Conservation (phyloP, 768 basidiomycete genomes). For the Tylopilus subfusipes region DNA sequence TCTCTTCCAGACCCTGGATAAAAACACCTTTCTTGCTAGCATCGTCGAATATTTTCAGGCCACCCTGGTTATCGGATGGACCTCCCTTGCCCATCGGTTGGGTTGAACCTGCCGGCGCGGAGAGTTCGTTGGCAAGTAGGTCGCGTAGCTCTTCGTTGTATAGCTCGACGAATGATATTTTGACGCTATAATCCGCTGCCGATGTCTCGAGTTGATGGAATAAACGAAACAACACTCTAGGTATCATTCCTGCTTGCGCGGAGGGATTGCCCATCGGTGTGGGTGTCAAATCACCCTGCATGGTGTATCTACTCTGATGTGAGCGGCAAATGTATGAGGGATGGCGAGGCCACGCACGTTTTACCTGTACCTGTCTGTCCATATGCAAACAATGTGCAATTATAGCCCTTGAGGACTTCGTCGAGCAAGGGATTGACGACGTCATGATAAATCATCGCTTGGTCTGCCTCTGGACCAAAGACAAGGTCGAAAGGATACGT, state of each 20-base stretch:
- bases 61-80: constrained; percentile 49
- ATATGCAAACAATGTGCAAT: constrained; percentile 96
- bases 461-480: constrained; percentile 96
- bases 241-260: constrained; percentile 90
- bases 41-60: constrained; percentile 93
- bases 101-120: constrained; percentile 57
- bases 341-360: constrained; percentile 60
- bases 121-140: constrained; percentile 76
- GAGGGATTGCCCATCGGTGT: constrained; percentile 88
- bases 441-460: constrained; percentile 88
- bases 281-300: constrained; percentile 90
- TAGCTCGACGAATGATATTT: constrained; percentile 89
- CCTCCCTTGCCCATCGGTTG: constrained; percentile 75
- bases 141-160: constrained; percentile 99
- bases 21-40: constrained; percentile 81
- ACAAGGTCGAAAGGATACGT: constrained; percentile 95
- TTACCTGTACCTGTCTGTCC: constrained; percentile 99
- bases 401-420: constrained; percentile 94
- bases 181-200: constrained; percentile 83
- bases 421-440: constrained; percentile 91
- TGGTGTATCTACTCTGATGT: constrained; percentile 70
- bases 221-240: constrained; percentile 85
- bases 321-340: constrained; percentile 2
- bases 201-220: constrained; percentile 84
- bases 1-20: constrained; percentile 94